These are phyloP conservation scores for Cochlearia excelsa DNA, from an alignment of 345 rosid species.

Conservation along the genomic window DNA sequence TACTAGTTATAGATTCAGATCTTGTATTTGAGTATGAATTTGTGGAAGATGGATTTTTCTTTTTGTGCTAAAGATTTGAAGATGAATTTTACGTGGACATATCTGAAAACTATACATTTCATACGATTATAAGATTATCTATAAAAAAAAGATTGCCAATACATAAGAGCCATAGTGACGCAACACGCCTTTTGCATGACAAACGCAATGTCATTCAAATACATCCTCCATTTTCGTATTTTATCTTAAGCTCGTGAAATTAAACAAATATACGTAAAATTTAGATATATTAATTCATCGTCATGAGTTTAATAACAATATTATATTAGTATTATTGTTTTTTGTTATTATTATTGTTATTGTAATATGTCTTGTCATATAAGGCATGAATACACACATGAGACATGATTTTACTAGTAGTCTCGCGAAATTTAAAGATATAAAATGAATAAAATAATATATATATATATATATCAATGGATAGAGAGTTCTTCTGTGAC, in stretches of 20 bases:
- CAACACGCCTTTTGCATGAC: constrained; percentile 38
- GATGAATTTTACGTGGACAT: constrained; percentile 21
- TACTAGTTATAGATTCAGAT: no score
- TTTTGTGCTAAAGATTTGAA: background rate
- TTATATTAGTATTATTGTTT: no score
- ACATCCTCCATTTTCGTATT: constrained; percentile 11
- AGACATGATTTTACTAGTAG: background rate
- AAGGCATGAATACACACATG: constrained; percentile 1
- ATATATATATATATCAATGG: no score
- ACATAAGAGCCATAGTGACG: constrained; percentile 15
- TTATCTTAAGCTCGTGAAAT: background rate
- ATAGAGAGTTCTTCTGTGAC: no score
- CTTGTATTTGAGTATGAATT: no score
- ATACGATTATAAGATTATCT: constrained; percentile 1
- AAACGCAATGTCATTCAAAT: constrained; percentile 19
- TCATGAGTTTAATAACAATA: no score
- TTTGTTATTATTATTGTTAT: background rate
- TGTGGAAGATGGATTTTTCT: no score
- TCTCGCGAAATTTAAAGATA: background rate
- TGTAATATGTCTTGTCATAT: constrained; percentile 2
- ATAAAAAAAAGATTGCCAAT: background rate
- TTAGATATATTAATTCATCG: no score
- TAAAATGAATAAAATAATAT: background rate
- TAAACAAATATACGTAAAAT: no score
- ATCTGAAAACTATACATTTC: constrained; percentile 1